Evolutionary conservation across 1,284 basidiomycete genomes (phyloP), one percentile per base, ranked within the genome.

Genomic region (Thecaphora thlaspeos): DNA sequence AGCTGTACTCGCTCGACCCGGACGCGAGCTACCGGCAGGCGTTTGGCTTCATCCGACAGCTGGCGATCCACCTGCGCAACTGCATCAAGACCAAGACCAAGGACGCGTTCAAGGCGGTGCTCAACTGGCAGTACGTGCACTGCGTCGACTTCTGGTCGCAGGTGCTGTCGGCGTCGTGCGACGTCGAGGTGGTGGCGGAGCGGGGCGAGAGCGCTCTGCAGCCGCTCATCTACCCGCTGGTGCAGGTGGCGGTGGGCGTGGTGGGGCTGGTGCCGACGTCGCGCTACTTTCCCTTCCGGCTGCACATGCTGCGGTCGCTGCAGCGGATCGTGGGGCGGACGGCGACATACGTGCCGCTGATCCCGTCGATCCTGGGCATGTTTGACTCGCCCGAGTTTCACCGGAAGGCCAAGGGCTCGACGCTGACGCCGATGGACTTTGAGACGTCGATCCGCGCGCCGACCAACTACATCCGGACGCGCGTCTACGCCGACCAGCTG

Each of bases 41-140:
- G 1, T 99, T 98, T 81, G 88, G 88, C 14, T 98, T 94, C 79
- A 94, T 98, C 68, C 87, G 95, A 36, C 92, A 95, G 79, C 85
- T 99, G 37, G 95, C 94, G 1, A 90, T 97, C 58, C 90, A 91
- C 75, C 82, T 99, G 46, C 82, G 95, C 55, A 91, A 89, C 71
- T 89, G 89, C 77, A 90, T 92, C 84, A 92, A 93, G 80, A 83
- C 87, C 41, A 88, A 89, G 76, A 88, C 63, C 28, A 67, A 72
- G 50, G 75, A 76, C 40, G 59, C 71, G 15, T 75, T 64, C 63
- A 72, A 75, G 54, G 54, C 58, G 23, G 73, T 77, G 14, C 70
- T 71, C 61, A 98, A 97, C 80, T 99, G 95, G 95, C 94, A 97
- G 79, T 98, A 88, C 70, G 88, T 89, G 7, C 94, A 97, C 78